phyloP scores from a whole-genome alignment of 345 rosid species.

The Dipteronia dyeriana region DNA sequence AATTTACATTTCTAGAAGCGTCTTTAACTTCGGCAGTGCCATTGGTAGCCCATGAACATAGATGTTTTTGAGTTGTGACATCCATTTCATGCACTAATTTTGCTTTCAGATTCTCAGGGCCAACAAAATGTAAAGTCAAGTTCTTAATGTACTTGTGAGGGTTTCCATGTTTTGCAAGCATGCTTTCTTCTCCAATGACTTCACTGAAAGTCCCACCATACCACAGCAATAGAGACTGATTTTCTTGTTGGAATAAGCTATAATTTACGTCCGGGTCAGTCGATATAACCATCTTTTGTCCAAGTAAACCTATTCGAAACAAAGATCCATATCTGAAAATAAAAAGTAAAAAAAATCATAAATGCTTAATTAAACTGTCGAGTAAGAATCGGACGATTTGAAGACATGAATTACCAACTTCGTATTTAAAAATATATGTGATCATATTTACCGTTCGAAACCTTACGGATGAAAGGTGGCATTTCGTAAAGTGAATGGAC shows the following conservation, averaged over 20 bases:
- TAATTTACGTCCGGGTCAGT: too few species aligned
- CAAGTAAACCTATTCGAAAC: too few species aligned
- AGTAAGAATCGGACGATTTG: too few species aligned
- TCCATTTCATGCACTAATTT: conserved; percentile 29
- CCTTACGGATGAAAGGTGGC: background rate
- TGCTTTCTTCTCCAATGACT: conserved; percentile 34
- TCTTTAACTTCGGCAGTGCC: conserved; percentile 27
- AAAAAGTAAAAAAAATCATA: too few species aligned
- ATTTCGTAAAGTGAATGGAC: background rate
- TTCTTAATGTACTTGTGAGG: conserved; percentile 40
- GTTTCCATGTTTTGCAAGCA: conserved; percentile 27
- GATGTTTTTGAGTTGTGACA: conserved; percentile 12
- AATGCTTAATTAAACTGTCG: too few species aligned
- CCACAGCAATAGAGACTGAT: conserved; percentile 9
- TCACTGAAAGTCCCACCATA: conserved; percentile 34
- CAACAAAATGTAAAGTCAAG: conserved; percentile 33
- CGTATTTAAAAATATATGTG: too few species aligned
- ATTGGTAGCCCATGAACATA: background rate
- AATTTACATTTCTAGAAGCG: conserved; percentile 19
- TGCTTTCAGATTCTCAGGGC: conserved; percentile 34
- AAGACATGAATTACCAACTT: too few species aligned
- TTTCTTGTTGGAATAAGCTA: conserved; percentile 1
- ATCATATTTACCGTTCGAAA: background rate
- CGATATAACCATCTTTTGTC: too few species aligned
- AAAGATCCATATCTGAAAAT: conserved; percentile 32